phyloP scores from a whole-genome alignment of 228 moss, liverwort and hornwort genomes.

The Sphagnum magellanicum region DNA sequence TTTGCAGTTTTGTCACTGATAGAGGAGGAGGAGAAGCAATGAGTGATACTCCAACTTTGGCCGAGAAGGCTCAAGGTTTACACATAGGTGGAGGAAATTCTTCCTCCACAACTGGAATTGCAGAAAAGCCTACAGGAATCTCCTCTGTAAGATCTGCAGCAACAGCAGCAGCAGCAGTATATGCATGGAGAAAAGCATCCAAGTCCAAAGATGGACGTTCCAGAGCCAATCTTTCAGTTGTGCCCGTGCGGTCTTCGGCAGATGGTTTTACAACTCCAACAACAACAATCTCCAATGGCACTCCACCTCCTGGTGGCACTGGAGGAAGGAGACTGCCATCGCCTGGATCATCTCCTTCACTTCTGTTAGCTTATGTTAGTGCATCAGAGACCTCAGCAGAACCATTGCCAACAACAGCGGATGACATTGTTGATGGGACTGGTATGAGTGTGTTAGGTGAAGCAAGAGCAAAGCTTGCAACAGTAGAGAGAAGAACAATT shows the following conservation, averaged over 20 bases:
- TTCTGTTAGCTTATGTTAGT: too few relatives aligned
- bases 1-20: too few relatives aligned
- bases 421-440: constrained; percentile 15
- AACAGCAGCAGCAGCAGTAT: constrained; percentile 56
- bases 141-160: constrained; percentile 42
- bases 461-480: constrained; percentile 75
- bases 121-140: constrained; percentile 15
- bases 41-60: constrained; percentile 35
- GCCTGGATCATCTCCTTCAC: too few relatives aligned
- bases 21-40: constrained; percentile 19
- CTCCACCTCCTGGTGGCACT: too few relatives aligned
- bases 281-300: too few relatives aligned
- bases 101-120: constrained; percentile 8
- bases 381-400: too few relatives aligned
- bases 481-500: constrained; percentile 70
- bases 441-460: constrained; percentile 59
- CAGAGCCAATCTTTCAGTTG: constrained; percentile 35
- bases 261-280: too few relatives aligned
- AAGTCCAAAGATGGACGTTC: constrained; percentile 33
- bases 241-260: too few relatives aligned
- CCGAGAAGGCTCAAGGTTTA: constrained; percentile 41
- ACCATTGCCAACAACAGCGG: not conserved
- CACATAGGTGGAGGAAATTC: constrained; percentile 5
- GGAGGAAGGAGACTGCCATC: too few relatives aligned
- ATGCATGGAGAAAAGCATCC: constrained; percentile 44